phyloP scores from a whole-genome alignment of 768 basidiomycete species.

The Cubamyces lactineus region DNA sequence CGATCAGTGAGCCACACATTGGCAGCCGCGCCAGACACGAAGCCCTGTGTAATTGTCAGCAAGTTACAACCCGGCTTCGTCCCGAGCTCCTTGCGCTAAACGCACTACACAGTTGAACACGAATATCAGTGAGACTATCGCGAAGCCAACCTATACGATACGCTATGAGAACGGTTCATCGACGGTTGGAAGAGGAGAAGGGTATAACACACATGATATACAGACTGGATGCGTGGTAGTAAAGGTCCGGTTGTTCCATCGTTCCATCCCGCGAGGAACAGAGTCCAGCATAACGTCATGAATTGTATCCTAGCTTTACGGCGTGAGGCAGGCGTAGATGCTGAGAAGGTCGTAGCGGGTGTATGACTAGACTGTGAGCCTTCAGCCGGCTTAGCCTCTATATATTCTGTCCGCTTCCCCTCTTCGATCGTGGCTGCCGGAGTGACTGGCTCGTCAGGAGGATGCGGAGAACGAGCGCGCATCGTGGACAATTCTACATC shows the following conservation, averaged over 20 bases:
- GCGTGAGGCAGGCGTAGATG: conserved; percentile 10
- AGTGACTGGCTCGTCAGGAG: background rate
- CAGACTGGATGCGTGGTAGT: conserved; percentile 67
- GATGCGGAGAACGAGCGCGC: conserved; percentile 20
- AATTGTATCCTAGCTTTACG: background rate
- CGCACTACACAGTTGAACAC: conserved; percentile 50
- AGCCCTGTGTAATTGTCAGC: conserved; percentile 39
- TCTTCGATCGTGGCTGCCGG: conserved; percentile 5
- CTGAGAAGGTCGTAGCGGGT: conserved; percentile 18
- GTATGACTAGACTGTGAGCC: background rate
- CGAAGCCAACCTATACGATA: conserved; percentile 47
- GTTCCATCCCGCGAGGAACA: conserved; percentile 79
- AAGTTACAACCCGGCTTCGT: background rate
- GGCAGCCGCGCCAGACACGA: conserved; percentile 47
- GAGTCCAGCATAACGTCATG: conserved; percentile 53
- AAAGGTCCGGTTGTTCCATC: conserved; percentile 77
- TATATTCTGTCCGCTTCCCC: conserved; percentile 19
- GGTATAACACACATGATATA: conserved; percentile 46
- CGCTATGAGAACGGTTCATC: too few species aligned
- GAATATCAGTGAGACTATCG: conserved; percentile 65
- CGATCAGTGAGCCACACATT: conserved; percentile 54
- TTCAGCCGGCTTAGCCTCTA: background rate
- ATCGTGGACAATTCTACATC: conserved; percentile 15
- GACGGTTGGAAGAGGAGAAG: too few species aligned
- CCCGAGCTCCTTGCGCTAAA: conserved; percentile 20